Evolutionary conservation across 2,329 filamentous ascomycete genomes (phyloP), one percentile per base, ranked within the genome.

Genomic region (Aspergillus candidus): DNA sequence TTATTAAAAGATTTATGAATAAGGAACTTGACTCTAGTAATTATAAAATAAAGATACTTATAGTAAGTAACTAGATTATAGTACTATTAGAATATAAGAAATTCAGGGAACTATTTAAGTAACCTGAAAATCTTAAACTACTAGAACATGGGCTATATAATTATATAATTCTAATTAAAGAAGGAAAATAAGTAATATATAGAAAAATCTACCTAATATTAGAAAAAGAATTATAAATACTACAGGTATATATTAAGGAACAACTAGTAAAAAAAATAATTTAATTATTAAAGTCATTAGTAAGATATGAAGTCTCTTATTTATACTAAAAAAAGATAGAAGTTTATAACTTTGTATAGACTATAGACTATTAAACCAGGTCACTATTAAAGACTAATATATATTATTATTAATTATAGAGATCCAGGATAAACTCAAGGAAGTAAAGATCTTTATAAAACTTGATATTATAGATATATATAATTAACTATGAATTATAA

Each of bases 401-500:
- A 17, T 31, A 14, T 35, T 49, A 41, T 11, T 32, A 30, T n/a
- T 38, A 12, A 38, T 44, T 27, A 29, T 18, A 11, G 29, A 50
- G 22, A 50, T 30, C 0, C 7, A 48, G 31, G 6, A 35, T 6
- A 45, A 48, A 38, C 42, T 46, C 38, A 30, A 11, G 7, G 33
- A 32, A 32, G 32, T 22, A 35, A 36, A 42, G 22, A 48, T 38
- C 33, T 48, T 51, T 41, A 51, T 32, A 11, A 51, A 52, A 13
- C 29, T 52, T 17, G 29, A 47, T 46, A 47, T 52, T 44, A 49
- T 38, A 31, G 14, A 41, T 12, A 22, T 57, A 47, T 49, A 47
- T 53, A 38, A 46, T 40, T 11, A 51, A 56, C 38, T 40, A 33
- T 38, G 54, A 12, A 49, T 64, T 30, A 42, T 36, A 14, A 33